A percentile compares a stretch with the other conserved stretches of the same genome.
These are phyloP conservation scores for Phytopythium montanum DNA, from an alignment of 352 stramenopile species.

Conservation along the genomic window DNA sequence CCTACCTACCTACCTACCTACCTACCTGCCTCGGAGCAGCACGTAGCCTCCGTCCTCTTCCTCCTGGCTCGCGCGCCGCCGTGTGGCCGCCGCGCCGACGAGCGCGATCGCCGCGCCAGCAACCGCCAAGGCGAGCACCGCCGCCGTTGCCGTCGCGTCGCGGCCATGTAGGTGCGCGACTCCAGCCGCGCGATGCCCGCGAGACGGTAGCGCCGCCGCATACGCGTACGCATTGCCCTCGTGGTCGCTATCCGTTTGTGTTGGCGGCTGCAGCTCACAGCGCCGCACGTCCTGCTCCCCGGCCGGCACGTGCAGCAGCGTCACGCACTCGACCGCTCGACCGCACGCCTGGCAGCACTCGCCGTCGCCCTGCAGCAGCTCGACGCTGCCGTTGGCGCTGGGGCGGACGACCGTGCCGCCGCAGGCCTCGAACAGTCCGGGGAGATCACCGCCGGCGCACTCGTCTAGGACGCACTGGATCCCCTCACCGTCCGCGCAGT, in stretches of 20 bases:
- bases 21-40: neutral
- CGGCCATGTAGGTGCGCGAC: neutral
- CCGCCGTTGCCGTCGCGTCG: neutral
- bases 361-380: slow-evolving; percentile 19
- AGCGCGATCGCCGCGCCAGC: neutral
- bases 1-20: too few species aligned
- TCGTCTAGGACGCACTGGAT: slow-evolving; percentile 16
- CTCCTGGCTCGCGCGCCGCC: neutral
- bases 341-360: slow-evolving; percentile 49
- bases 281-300: slow-evolving; percentile 45
- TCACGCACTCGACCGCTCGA: slow-evolving; percentile 26
- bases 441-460: slow-evolving; percentile 21
- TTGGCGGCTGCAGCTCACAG: slow-evolving; percentile 28
- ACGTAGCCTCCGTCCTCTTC: neutral
- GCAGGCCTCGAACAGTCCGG: slow-evolving; percentile 27
- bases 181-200: neutral
- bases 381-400: slow-evolving; percentile 16
- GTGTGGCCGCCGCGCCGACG: neutral
- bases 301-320: slow-evolving; percentile 41
- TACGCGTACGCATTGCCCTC: neutral
- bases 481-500: neutral
- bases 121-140: neutral
- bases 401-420: slow-evolving; percentile 28
- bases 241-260: neutral
- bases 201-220: neutral